phyloP scores from a whole-genome alignment of 164 flowering plant species.

The Stephania cephalantha region DNA sequence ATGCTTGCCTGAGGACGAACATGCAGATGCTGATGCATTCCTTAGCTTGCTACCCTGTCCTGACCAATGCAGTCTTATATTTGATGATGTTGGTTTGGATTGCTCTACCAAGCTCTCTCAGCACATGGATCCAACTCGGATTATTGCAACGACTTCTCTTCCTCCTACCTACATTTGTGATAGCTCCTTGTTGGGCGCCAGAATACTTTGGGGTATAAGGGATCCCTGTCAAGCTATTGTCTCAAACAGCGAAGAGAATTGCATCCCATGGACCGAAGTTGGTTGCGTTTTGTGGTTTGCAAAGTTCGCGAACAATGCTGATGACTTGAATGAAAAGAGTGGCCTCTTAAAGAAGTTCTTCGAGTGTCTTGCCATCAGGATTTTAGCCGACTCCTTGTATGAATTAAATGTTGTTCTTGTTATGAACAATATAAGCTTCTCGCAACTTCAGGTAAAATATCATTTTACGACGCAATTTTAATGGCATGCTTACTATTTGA shows the following conservation, averaged over 20 bases:
- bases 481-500: neutral
- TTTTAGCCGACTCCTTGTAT: slow-evolving; percentile 55
- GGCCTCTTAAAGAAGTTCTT: slow-evolving; percentile 53
- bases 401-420: slow-evolving; percentile 54
- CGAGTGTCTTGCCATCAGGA: slow-evolving; percentile 56
- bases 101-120: slow-evolving; percentile 48
- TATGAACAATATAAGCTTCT: slow-evolving; percentile 78
- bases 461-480: neutral
- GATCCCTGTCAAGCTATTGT: slow-evolving; percentile 48
- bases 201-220: slow-evolving; percentile 43
- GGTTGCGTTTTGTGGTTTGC: slow-evolving; percentile 75
- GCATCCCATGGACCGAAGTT: slow-evolving; percentile 61
- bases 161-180: slow-evolving; percentile 29
- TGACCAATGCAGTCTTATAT: slow-evolving; percentile 48
- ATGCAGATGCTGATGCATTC: slow-evolving; percentile 32
- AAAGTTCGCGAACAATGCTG: slow-evolving; percentile 25
- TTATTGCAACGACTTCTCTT: slow-evolving; percentile 49
- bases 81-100: slow-evolving; percentile 61
- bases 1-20: slow-evolving; percentile 55
- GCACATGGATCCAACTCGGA: slow-evolving; percentile 37
- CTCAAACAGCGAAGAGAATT: slow-evolving; percentile 21
- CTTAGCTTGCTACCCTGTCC: slow-evolving; percentile 44
- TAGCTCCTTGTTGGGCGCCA: slow-evolving; percentile 31
- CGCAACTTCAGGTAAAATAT: slow-evolving; percentile 64
- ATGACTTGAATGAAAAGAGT: slow-evolving; percentile 37